These are phyloP conservation scores for Alnus glutinosa DNA, from an alignment of 306 rosid species.

Conservation along the genomic window DNA sequence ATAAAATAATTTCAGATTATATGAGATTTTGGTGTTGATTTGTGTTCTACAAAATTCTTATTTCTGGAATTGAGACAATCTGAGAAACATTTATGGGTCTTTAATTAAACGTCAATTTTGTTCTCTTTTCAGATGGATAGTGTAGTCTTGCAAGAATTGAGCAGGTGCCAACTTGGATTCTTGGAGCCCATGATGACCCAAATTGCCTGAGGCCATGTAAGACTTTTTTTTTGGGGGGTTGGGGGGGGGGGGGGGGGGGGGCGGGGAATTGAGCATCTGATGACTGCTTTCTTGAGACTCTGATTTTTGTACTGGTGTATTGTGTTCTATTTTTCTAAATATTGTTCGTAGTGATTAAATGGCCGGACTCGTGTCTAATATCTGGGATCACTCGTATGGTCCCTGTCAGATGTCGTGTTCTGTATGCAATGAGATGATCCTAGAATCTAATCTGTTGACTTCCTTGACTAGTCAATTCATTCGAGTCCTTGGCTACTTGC, in stretches of 20 bases:
- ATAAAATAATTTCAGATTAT: background rate
- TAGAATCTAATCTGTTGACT: constrained; percentile 6
- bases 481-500: background rate
- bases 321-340: constrained; percentile 21
- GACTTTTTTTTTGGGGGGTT: constrained; percentile 24
- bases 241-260: constrained; percentile 23
- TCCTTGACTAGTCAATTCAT: background rate
- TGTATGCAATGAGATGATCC: constrained; percentile 1
- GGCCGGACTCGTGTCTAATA: constrained; percentile 1
- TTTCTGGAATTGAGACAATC: background rate
- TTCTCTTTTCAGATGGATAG: constrained; percentile 40
- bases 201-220: constrained; percentile 23
- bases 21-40: background rate
- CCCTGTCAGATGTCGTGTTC: background rate
- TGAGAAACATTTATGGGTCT: background rate
- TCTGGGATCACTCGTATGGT: constrained; percentile 12
- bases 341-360: constrained; percentile 19
- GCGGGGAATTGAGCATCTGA: constrained; percentile 1
- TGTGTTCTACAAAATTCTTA: background rate
- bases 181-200: constrained; percentile 15
- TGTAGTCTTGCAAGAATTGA: constrained; percentile 10
- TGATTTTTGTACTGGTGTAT: constrained; percentile 21
- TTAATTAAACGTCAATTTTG: constrained; percentile 17
- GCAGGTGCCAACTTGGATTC: constrained; percentile 28
- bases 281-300: constrained; percentile 28